These are phyloP conservation scores for Wickerhamiella kazuoi DNA, from an alignment of 805 yeast species.

Conservation along the genomic window DNA sequence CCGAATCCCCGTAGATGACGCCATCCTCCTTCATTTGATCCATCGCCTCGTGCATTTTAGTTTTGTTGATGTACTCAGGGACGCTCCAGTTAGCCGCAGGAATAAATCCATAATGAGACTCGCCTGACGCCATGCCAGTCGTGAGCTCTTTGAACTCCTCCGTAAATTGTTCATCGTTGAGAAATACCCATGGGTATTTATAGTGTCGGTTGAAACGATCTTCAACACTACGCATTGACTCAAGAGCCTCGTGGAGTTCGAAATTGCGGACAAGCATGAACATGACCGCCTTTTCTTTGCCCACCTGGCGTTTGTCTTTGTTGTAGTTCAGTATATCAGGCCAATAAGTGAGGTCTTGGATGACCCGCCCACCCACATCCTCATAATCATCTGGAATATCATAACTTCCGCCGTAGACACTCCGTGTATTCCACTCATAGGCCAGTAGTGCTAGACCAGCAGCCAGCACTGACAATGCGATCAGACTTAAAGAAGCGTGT, in stretches of 20 bases:
- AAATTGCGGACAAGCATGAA: constrained; percentile 74
- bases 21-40: constrained; percentile 28
- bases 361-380: no score
- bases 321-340: constrained; percentile 9
- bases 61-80: constrained; percentile 53
- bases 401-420: no score
- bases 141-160: constrained; percentile 65
- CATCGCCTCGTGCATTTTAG: constrained; percentile 31
- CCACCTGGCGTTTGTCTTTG: constrained; percentile 23
- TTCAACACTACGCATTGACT: constrained; percentile 69
- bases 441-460: no score
- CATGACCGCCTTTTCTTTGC: constrained; percentile 65
- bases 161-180: constrained; percentile 71
- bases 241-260: constrained; percentile 58
- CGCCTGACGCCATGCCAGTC: constrained; percentile 53
- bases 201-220: constrained; percentile 71
- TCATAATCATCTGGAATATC: no score
- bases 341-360: constrained; percentile 14
- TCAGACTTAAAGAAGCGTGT: no score
- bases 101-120: constrained; percentile 56
- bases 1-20: constrained; percentile 47
- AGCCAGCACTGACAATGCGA: no score
- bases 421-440: no score
- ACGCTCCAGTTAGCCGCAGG: constrained; percentile 74
- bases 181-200: constrained; percentile 88